These are phyloP conservation scores for Pyrenochaeta sp. DNA, from an alignment of 2,329 filamentous ascomycete genomes.

Conservation along the genomic window DNA sequence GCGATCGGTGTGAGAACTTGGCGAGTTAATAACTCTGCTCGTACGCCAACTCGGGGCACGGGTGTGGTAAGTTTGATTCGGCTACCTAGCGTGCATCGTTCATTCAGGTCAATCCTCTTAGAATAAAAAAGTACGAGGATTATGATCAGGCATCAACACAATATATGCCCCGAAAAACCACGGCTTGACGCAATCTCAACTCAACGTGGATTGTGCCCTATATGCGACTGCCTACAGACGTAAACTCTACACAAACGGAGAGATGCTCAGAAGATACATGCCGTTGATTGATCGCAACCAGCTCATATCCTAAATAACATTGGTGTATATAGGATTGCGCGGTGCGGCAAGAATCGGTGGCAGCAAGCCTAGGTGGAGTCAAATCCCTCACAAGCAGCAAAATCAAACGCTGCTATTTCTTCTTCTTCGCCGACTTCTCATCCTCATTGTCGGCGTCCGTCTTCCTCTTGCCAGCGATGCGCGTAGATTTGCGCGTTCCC, in stretches of 20 bases:
- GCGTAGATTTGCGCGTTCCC: constrained; percentile 27
- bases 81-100: constrained; percentile 4
- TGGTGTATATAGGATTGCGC: neutral
- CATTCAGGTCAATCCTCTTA: constrained; percentile 1
- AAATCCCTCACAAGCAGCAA: neutral
- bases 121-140: constrained; percentile 3
- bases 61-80: constrained; percentile 2
- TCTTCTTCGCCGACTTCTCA: constrained; percentile 27
- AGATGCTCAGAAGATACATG: neutral
- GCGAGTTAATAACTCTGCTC: constrained; percentile 5
- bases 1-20: constrained; percentile 22
- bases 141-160: constrained; percentile 5
- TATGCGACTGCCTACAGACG: neutral
- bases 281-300: neutral
- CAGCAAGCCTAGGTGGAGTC: neutral
- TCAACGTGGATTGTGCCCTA: neutral
- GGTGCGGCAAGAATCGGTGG: neutral
- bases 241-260: neutral
- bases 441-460: constrained; percentile 24
- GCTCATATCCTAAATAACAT: neutral
- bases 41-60: neutral
- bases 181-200: no score
- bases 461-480: constrained; percentile 33
- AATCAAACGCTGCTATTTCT: constrained; percentile 25
- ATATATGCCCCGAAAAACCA: no score